Evolutionary conservation across 2,329 filamentous ascomycete genomes (phyloP).

Genomic region (Fusarium phyllophilum): DNA sequence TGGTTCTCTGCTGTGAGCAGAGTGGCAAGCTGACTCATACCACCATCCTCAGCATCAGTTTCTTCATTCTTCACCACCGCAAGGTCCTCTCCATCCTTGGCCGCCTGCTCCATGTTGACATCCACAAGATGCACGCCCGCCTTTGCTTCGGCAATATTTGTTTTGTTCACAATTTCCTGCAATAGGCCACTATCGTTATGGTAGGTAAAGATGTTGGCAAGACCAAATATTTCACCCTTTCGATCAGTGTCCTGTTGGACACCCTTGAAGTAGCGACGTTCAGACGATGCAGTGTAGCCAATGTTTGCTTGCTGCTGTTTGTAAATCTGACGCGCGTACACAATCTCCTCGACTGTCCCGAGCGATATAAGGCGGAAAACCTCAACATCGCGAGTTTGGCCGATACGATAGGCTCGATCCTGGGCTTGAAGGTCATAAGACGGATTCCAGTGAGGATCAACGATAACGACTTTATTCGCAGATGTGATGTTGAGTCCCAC

Average conservation of each 20-base stretch:
- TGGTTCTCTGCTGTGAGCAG: slow-evolving; percentile 61
- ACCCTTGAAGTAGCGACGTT: slow-evolving; percentile 94
- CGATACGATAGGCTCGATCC: slow-evolving; percentile 95
- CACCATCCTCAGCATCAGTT: slow-evolving; percentile 69
- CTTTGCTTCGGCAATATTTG: slow-evolving; percentile 92
- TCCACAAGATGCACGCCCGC: slow-evolving; percentile 84
- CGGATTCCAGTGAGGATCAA: slow-evolving; percentile 98
- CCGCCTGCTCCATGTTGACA: slow-evolving; percentile 74
- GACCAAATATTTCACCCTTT: slow-evolving; percentile 93
- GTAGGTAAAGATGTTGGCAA: slow-evolving; percentile 87
- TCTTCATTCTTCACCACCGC: slow-evolving; percentile 58
- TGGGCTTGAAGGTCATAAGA: slow-evolving; percentile 95
- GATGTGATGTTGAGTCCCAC: slow-evolving; percentile 96
- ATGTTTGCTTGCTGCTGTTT: slow-evolving; percentile 99
- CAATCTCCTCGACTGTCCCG: slow-evolving; percentile 95
- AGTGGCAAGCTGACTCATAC: slow-evolving; percentile 76
- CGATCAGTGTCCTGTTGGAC: slow-evolving; percentile 85
- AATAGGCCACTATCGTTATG: slow-evolving; percentile 82
- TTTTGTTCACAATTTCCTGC: slow-evolving; percentile 97
- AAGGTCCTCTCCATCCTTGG: slow-evolving; percentile 62
- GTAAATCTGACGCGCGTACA: slow-evolving; percentile 97
- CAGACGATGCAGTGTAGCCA: slow-evolving; percentile 90
- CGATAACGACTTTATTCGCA: slow-evolving; percentile 96
- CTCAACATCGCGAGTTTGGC: slow-evolving; percentile 91
- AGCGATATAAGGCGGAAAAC: slow-evolving; percentile 91